These are phyloP conservation scores for Acacia crassicarpa DNA, from an alignment of 306 rosid genomes.

Conservation along the genomic window DNA sequence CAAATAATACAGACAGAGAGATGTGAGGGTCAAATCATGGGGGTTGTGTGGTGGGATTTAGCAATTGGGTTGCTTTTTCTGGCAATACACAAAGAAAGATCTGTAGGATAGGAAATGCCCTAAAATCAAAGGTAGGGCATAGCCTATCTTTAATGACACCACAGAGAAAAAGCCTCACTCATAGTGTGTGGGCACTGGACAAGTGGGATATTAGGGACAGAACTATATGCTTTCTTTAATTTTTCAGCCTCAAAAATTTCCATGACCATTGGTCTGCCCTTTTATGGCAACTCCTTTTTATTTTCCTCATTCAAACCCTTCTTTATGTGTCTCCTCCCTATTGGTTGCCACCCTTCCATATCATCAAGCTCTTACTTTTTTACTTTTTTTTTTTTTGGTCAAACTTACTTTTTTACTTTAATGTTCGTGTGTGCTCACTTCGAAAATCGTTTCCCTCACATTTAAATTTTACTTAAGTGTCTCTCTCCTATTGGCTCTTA, in stretches of 20 bases:
- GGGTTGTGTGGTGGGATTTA: background rate
- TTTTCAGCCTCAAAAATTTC: background rate
- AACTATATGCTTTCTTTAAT: constrained; percentile 43
- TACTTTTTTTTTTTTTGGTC: no score
- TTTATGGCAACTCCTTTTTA: constrained; percentile 40
- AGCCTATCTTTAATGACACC: background rate
- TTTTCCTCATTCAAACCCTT: constrained; percentile 20
- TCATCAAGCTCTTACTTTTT: background rate
- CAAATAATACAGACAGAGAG: background rate
- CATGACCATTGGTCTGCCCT: constrained; percentile 41
- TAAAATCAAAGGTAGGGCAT: background rate
- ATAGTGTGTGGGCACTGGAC: background rate
- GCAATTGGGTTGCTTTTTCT: background rate
- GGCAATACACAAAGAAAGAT: background rate
- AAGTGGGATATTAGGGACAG: constrained; percentile 46
- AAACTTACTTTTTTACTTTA: no score
- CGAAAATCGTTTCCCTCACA: no score
- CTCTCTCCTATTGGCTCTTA: background rate
- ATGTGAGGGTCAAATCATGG: background rate
- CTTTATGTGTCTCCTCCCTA: constrained; percentile 31
- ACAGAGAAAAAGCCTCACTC: background rate
- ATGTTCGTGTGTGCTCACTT: background rate
- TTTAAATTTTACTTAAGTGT: background rate
- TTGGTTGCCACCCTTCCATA: background rate
- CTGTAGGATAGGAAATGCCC: background rate